These are phyloP conservation scores for Clavispora santaluciae DNA, from an alignment of 805 yeast genomes.

Conservation along the genomic window DNA sequence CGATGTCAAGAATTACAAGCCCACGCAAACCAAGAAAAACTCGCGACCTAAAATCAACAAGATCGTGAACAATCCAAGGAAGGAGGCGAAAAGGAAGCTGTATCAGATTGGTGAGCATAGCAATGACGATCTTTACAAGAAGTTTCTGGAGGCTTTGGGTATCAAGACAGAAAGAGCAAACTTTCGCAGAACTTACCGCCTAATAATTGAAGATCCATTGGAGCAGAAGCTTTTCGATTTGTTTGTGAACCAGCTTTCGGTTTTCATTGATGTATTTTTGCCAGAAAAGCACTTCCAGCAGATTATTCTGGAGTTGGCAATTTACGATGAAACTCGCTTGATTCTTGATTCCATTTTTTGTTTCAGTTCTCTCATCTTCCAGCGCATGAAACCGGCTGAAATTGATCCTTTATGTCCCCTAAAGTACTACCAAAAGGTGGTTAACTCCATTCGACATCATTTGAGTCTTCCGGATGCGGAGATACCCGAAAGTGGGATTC, in stretches of 20 bases:
- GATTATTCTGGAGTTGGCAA: constrained; percentile 32
- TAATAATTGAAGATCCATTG: constrained; percentile 16
- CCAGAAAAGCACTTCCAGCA: constrained; percentile 25
- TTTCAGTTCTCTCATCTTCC: constrained; percentile 32
- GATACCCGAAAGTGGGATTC: constrained; percentile 22
- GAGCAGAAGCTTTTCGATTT: constrained; percentile 31
- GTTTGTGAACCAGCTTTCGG: constrained; percentile 26
- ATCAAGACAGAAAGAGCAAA: constrained; percentile 13
- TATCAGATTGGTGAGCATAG: constrained; percentile 19
- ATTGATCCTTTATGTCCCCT: constrained; percentile 29
- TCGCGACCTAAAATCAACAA: constrained; percentile 35
- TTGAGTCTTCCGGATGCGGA: constrained; percentile 23
- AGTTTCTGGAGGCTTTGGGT: constrained; percentile 20
- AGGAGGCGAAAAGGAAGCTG: background rate
- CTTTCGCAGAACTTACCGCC: constrained; percentile 4
- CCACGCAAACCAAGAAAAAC: constrained; percentile 33
- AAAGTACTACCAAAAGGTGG: constrained; percentile 33
- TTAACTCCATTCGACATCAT: constrained; percentile 28
- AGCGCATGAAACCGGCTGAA: constrained; percentile 23
- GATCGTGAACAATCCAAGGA: constrained; percentile 15
- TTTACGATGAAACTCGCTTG: constrained; percentile 36
- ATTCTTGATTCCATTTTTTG: constrained; percentile 33
- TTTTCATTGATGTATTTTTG: constrained; percentile 30
- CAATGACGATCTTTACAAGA: constrained; percentile 20
- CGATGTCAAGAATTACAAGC: constrained; percentile 22